phyloP scores from a whole-genome alignment of 345 rosid species.

The Passiflora organensis region DNA sequence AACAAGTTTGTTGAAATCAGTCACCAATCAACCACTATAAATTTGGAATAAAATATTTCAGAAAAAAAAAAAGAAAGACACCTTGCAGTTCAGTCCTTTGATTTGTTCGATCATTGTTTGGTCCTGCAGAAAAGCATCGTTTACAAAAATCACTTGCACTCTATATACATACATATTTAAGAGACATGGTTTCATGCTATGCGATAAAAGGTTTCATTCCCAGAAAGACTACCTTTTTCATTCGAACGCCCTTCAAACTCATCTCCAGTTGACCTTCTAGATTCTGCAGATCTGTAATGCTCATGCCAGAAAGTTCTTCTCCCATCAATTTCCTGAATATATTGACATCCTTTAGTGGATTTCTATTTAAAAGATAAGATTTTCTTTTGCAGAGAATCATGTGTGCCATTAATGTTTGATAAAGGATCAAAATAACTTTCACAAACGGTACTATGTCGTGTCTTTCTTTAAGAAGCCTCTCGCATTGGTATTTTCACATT shows the following conservation, averaged over 20 bases:
- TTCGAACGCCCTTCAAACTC: conserved; percentile 57
- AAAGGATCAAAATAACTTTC: too few relatives aligned
- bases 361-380: not conserved
- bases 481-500: too few relatives aligned
- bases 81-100: conserved; percentile 56
- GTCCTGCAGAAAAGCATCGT: conserved; percentile 36
- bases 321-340: conserved; percentile 69
- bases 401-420: too few relatives aligned
- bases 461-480: too few relatives aligned
- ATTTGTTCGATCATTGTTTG: conserved; percentile 51
- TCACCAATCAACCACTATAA: not conserved
- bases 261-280: conserved; percentile 65
- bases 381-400: too few relatives aligned
- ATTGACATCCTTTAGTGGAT: not conserved
- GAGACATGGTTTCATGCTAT: not conserved
- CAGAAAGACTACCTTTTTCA: conserved; percentile 45
- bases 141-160: not conserved
- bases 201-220: not conserved
- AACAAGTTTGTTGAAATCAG: conserved; percentile 3
- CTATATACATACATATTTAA: not conserved
- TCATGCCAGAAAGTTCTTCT: conserved; percentile 68
- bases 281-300: conserved; percentile 50
- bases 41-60: not conserved
- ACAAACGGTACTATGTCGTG: too few relatives aligned
- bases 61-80: too few relatives aligned